phyloP scores from a whole-genome alignment of 495 filamentous ascomycete species.

The Xylaria flabelliformis region DNA sequence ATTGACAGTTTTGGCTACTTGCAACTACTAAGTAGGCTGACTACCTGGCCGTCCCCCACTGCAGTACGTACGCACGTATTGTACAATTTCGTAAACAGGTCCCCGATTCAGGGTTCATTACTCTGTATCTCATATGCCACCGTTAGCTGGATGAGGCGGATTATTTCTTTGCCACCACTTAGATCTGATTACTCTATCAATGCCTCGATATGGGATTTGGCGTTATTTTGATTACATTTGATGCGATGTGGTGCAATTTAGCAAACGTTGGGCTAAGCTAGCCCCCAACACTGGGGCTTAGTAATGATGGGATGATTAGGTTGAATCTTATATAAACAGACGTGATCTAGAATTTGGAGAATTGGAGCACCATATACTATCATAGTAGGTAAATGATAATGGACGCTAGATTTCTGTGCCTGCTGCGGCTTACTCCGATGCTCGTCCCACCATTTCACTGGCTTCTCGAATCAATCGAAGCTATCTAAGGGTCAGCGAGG shows the following conservation, averaged over 20 bases:
- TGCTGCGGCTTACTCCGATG: conserved; percentile 12
- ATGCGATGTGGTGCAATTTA: conserved; percentile 11
- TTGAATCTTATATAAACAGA: not conserved
- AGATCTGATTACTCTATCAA: not conserved
- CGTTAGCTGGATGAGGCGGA: too few relatives aligned
- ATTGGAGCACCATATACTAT: not conserved
- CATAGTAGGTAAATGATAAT: not conserved
- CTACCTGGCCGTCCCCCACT: not conserved
- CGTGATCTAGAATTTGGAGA: not conserved
- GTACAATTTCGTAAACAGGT: not conserved
- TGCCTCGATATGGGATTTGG: not conserved
- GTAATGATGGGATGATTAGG: conserved; percentile 9
- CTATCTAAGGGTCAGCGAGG: not conserved
- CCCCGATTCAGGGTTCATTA: too few relatives aligned
- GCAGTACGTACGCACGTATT: not conserved
- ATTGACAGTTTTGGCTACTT: not conserved
- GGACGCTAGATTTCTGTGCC: not conserved
- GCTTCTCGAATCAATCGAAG: conserved; percentile 13
- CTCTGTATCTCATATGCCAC: too few relatives aligned
- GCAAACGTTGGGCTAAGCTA: not conserved
- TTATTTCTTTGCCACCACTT: not conserved
- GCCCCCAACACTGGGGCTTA: conserved; percentile 3
- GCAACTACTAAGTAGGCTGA: not conserved
- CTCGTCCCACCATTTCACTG: not conserved
- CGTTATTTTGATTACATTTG: conserved; percentile 20